phyloP scores from a whole-genome alignment of 2,329 filamentous ascomycete genomes.

The Nemania sp. region DNA sequence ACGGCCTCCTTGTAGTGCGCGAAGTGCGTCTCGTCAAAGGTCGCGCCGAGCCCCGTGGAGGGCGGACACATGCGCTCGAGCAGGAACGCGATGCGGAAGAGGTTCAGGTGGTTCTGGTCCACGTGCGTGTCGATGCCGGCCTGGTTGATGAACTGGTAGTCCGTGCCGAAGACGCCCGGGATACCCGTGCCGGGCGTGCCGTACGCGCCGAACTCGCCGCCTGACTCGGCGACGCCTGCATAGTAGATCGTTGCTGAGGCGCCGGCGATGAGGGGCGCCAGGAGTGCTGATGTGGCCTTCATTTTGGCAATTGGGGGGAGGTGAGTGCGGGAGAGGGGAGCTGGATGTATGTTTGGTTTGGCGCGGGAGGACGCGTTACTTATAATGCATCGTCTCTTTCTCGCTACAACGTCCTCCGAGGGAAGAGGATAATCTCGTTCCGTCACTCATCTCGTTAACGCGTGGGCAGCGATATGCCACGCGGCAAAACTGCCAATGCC shows the following conservation, averaged over 20 bases:
- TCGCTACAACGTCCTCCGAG: background rate
- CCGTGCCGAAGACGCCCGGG: slow-evolving; percentile 62
- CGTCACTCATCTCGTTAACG: slow-evolving; percentile 7
- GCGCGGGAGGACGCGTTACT: background rate
- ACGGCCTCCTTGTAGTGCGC: slow-evolving; percentile 59
- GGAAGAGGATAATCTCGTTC: slow-evolving; percentile 25
- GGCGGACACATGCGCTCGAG: slow-evolving; percentile 64
- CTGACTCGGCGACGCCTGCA: slow-evolving; percentile 61
- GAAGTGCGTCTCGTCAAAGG: slow-evolving; percentile 65
- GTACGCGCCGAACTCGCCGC: slow-evolving; percentile 61
- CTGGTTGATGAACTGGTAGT: slow-evolving; percentile 64
- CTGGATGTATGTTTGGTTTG: background rate
- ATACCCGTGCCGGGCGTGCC: slow-evolving; percentile 58
- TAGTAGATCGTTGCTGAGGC: slow-evolving; percentile 60
- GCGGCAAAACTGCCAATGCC: background rate
- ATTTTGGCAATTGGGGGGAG: slow-evolving; percentile 27
- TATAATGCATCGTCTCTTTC: slow-evolving; percentile 11
- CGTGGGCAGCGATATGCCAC: background rate
- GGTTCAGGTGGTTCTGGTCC: slow-evolving; percentile 60
- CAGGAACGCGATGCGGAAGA: slow-evolving; percentile 63
- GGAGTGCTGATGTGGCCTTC: slow-evolving; percentile 40
- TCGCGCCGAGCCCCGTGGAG: slow-evolving; percentile 59
- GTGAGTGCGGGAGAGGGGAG: background rate
- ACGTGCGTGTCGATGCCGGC: slow-evolving; percentile 59
- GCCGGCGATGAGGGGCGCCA: slow-evolving; percentile 41